These are phyloP conservation scores for Fusarium lyarnte DNA, from an alignment of 2,329 filamentous ascomycete species.

Conservation along the genomic window DNA sequence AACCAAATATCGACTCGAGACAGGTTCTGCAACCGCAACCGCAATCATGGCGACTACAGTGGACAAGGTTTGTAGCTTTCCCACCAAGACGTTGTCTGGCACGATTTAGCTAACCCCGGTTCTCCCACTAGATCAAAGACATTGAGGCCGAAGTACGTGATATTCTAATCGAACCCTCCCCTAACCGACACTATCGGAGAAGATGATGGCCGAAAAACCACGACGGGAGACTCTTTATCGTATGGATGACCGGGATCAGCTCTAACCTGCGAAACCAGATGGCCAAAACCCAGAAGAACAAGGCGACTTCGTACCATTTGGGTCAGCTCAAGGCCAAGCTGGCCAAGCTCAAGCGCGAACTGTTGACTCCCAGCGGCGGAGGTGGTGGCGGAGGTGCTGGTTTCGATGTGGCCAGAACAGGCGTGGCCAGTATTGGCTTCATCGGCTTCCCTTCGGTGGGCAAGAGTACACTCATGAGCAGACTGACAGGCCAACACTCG, in stretches of 20 bases:
- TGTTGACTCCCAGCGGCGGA: constrained; percentile 85
- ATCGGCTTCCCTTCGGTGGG: constrained; percentile 98
- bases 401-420: constrained; percentile 97
- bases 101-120: constrained; percentile 48
- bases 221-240: background rate
- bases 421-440: constrained; percentile 96
- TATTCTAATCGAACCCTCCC: constrained; percentile 14
- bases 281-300: constrained; percentile 97
- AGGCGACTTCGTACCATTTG: constrained; percentile 91
- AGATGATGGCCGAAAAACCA: constrained; percentile 3
- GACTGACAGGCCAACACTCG: constrained; percentile 93
- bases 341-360: constrained; percentile 95
- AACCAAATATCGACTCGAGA: constrained; percentile 14
- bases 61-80: constrained; percentile 76
- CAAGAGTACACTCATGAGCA: constrained; percentile 97
- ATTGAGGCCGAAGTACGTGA: constrained; percentile 88
- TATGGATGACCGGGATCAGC: background rate
- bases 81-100: background rate
- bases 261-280: constrained; percentile 65
- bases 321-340: constrained; percentile 98
- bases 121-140: constrained; percentile 80
- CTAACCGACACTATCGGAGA: constrained; percentile 17
- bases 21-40: constrained; percentile 15
- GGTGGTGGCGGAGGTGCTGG: constrained; percentile 81
- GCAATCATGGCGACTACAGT: constrained; percentile 92